Conservation (phyloP, 305 asterid species). For the Solanum hybrid region DNA sequence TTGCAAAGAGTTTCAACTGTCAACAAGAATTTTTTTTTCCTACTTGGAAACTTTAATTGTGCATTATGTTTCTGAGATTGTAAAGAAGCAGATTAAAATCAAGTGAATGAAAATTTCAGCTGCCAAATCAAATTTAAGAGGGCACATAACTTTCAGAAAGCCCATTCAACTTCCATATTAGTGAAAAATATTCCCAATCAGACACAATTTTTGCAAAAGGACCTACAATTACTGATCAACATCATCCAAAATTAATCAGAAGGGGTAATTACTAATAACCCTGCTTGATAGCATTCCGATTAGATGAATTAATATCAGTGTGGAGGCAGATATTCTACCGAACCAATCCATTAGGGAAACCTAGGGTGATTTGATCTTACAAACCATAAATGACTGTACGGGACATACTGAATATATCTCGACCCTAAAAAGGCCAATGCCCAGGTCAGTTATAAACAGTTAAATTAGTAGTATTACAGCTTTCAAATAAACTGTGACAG, state of each 20-base stretch:
- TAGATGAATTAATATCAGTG: neutral
- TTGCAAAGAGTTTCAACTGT: neutral
- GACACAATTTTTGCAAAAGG: neutral
- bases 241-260: neutral
- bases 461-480: neutral
- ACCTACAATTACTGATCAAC: neutral
- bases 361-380: neutral
- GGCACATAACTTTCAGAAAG: neutral
- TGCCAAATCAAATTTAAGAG: neutral
- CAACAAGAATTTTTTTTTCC: too few relatives aligned
- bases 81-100: neutral
- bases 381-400: neutral
- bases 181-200: neutral
- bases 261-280: neutral
- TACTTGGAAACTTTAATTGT: neutral
- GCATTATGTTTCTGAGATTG: neutral
- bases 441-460: neutral
- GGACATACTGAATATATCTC: neutral
- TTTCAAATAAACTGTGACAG: neutral
- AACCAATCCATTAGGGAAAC: neutral
- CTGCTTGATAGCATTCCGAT: neutral
- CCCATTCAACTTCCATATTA: neutral
- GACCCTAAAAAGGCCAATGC: neutral
- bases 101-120: neutral
- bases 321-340: neutral